phyloP scores from a whole-genome alignment of 1,284 basidiomycete genomes.

The Leccinum pachyderme region DNA sequence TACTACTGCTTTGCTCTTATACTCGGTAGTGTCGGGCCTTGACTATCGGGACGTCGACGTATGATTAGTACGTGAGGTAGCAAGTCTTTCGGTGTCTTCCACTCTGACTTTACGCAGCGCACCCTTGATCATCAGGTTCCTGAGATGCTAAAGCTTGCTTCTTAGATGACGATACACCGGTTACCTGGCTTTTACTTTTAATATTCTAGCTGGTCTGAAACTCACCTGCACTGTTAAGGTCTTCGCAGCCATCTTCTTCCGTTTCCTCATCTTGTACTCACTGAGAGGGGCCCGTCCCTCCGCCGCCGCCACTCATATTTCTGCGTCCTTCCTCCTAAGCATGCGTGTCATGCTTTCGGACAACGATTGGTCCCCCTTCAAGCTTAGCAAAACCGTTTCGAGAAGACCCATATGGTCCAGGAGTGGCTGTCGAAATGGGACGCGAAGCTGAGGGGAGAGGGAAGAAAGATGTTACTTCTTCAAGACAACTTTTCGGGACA shows the following conservation, averaged over 20 bases:
- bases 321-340: slow-evolving; percentile 26
- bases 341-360: slow-evolving; percentile 29
- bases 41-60: neutral
- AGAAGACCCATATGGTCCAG: slow-evolving; percentile 16
- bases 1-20: neutral
- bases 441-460: neutral
- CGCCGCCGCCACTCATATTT: slow-evolving; percentile 18
- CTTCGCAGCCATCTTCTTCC: slow-evolving; percentile 16
- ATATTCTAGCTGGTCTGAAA: neutral
- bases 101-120: slow-evolving; percentile 7
- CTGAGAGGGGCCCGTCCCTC: slow-evolving; percentile 26
- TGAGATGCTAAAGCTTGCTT: neutral
- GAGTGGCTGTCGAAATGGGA: neutral
- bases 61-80: slow-evolving; percentile 11
- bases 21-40: neutral
- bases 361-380: slow-evolving; percentile 25
- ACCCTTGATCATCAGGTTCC: neutral
- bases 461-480: neutral
- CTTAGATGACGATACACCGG: neutral
- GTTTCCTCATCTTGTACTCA: slow-evolving; percentile 24
- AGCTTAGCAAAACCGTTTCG: slow-evolving; percentile 20
- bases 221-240: slow-evolving; percentile 14
- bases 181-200: slow-evolving; percentile 2
- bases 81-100: slow-evolving; percentile 20
- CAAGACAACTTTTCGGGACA: neutral